Evolutionary conservation across 2,329 filamentous ascomycete genomes (phyloP), one percentile per base, ranked within the genome.

Genomic region (Cryphonectria carpinicola): DNA sequence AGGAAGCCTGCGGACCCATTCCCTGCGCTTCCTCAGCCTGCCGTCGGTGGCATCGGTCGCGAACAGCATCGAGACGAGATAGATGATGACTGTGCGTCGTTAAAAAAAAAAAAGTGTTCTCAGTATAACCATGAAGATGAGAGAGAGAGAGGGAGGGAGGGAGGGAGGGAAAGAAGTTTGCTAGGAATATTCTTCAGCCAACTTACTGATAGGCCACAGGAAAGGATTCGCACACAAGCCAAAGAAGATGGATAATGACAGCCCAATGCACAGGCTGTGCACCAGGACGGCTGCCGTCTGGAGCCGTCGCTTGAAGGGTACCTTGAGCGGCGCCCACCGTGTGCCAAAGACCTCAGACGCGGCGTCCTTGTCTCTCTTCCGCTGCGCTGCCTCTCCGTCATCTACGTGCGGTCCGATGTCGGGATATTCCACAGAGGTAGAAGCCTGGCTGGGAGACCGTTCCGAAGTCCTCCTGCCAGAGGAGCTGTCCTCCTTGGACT

Each of bases 221-320:
- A 98, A 83, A 0, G 96, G 96, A 70, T 97, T 95, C 69, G 93
- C 92, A 81, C 94, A 97, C 46, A 95, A 89, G 78, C 97, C 92
- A 84, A 97, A 97, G 84, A 98, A 98, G 70, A 91, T 80, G 6
- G 93, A 92, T 6, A 97, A 86, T 75, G 89, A 86, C 35, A 89
- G 81, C n/a, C 89, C 87, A 72, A 95, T 92, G 69, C 87, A 89
- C 74, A 93, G 85, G 72, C 89, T 93, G 80, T 95, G 92, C 75
- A 89, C 86, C 11, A 95, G 83, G 17, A 95, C 92, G 4, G 95
- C 88, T 52, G 94, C 87, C 4, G 95, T 96, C 81, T 95, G 92
- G 63, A 93, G 80, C 37, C 93, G 88, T 60, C 93, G 88, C 75
- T 87, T 87, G 65, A 93, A 83, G 1, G 93, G 92, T 32, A 95